These are phyloP conservation scores for Acer negundo DNA, from an alignment of 345 rosid genomes.

Conservation along the genomic window DNA sequence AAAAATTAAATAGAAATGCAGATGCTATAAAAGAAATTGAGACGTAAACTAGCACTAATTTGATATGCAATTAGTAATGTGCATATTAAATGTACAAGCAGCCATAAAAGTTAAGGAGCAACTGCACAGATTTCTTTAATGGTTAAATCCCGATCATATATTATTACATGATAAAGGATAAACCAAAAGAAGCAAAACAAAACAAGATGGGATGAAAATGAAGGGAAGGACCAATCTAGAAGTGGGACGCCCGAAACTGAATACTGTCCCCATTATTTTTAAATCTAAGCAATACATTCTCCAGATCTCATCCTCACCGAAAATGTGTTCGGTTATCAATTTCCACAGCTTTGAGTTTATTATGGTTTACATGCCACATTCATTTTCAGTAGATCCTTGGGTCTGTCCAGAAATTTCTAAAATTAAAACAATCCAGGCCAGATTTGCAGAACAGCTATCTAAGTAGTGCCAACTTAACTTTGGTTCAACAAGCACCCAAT, in stretches of 20 bases:
- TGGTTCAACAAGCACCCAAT: not conserved
- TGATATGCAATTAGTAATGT: not conserved
- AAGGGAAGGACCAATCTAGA: not conserved
- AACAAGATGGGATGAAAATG: not conserved
- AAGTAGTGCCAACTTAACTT: not conserved
- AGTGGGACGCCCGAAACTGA: no score
- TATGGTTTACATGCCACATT: not conserved
- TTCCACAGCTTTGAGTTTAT: not conserved
- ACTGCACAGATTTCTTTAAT: not conserved
- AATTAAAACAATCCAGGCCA: not conserved
- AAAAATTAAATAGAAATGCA: not conserved
- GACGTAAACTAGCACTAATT: not conserved
- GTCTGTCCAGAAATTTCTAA: not conserved
- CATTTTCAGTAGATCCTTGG: not conserved
- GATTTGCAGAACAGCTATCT: not conserved
- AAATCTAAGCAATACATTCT: not conserved
- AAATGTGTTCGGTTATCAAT: not conserved
- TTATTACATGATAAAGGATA: not conserved
- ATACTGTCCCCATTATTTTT: not conserved
- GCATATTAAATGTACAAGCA: not conserved
- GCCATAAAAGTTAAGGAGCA: not conserved
- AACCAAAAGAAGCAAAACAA: not conserved
- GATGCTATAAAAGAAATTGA: not conserved
- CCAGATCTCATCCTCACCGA: not conserved
- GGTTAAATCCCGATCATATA: not conserved